Conservation (phyloP, 139 green algal genomes). For the Chlamydomonas asymmetrica region DNA sequence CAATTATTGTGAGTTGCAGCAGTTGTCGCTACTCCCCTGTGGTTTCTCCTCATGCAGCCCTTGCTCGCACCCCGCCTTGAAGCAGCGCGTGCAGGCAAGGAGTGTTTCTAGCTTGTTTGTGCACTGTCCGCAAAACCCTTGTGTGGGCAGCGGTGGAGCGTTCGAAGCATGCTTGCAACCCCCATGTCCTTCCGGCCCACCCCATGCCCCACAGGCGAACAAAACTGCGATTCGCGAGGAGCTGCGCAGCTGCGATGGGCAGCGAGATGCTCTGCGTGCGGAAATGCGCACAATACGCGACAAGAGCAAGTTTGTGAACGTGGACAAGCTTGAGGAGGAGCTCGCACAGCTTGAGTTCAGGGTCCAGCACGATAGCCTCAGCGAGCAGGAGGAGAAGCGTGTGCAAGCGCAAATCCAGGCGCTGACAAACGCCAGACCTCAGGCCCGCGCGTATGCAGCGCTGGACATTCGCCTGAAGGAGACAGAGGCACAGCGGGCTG, state of each 20-base stretch:
- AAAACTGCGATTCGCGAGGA: constrained; percentile 50
- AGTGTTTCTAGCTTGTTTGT: no score
- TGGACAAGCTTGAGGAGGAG: constrained; percentile 36
- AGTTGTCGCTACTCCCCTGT: not conserved
- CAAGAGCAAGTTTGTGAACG: constrained; percentile 26
- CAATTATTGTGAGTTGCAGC: constrained; percentile 46
- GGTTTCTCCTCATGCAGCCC: constrained; percentile 6
- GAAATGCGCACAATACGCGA: constrained; percentile 33
- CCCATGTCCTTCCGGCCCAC: not conserved
- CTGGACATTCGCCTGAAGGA: constrained; percentile 37
- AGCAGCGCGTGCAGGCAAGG: no score
- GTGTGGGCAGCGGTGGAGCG: not conserved
- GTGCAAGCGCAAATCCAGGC: constrained; percentile 32
- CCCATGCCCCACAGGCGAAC: constrained; percentile 33
- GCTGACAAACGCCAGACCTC: constrained; percentile 24
- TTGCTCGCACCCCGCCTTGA: no score
- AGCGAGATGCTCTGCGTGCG: constrained; percentile 26
- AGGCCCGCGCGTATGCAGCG: constrained; percentile 24
- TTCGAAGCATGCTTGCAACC: not conserved
- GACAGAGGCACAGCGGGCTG: not conserved
- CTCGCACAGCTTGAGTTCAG: constrained; percentile 50
- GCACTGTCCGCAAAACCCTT: not conserved
- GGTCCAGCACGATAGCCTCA: constrained; percentile 46
- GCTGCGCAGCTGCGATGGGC: constrained; percentile 28
- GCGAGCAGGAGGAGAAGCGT: constrained; percentile 40